Evolutionary conservation across 306 rosid genomes (phyloP), one percentile per base, ranked within the genome.

Genomic region (Ceratonia siliqua): DNA sequence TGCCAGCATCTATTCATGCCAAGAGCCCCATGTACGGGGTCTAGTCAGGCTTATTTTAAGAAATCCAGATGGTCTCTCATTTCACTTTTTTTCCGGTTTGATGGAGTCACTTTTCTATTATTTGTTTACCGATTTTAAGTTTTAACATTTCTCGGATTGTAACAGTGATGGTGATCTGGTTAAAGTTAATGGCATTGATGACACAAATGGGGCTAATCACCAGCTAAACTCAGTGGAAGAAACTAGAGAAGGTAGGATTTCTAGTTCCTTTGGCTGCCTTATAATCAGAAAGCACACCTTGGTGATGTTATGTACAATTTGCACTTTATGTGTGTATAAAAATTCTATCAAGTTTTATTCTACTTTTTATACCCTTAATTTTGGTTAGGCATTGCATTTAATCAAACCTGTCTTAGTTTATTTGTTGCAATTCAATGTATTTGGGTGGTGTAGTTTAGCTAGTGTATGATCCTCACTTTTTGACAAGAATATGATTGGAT

Each of bases 241-340:
- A 83, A 72, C 69, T 65, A 25, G 12, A 71, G 81, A 73, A 65
- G 87, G 93, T 87, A 59, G 69, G 75, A 22, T 10, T 53, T 79
- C 39, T 53, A 8, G 41, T 49, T 30, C 61, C 49, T 56, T 78
- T 63, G 75, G 68, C 69, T 46, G 59, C 52, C 84, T 55, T 70
- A 9, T 57, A 42, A 50, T 55, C 36, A 18, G n/a, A 72, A 65
- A 77, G 28, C 8, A 27, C 46, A n/a, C 54, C 13, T 3, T 0
- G 67, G 33, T 48, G 68, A 39, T 65, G 67, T 63, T 61, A 38
- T 42, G 53, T 20, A 38, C 20, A 59, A 50, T 62, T 61, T 67
- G 67, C 67, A 74, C 45, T 70, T 38, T 67, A 14, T 13, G n/a
- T 20, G 9, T 53, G 3, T 5, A 24, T 4, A 55, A 25, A 55